Percentiles rank a stretch among this genome's conserved stretches.
Conservation (phyloP, 495 filamentous ascomycete species). For the Platismatia glauca region DNA sequence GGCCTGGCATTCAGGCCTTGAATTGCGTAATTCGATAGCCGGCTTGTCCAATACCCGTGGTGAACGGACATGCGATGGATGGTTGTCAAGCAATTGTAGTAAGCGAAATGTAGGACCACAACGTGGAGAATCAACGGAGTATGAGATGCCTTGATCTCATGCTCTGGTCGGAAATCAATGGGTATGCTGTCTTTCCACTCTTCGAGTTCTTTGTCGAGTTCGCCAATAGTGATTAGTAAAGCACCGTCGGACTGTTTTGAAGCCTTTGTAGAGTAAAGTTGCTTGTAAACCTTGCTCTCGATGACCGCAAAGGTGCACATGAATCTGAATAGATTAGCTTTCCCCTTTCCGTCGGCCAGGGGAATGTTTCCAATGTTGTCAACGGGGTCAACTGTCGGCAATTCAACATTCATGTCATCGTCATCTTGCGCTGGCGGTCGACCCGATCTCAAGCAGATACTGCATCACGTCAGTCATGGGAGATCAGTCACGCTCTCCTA, state of each 20-base stretch:
- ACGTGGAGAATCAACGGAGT: slow-evolving; percentile 86
- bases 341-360: slow-evolving; percentile 78
- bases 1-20: slow-evolving; percentile 84
- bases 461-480: slow-evolving; percentile 26
- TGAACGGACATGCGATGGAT: slow-evolving; percentile 98
- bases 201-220: slow-evolving; percentile 86
- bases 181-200: slow-evolving; percentile 95
- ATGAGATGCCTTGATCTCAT: slow-evolving; percentile 85
- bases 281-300: slow-evolving; percentile 88
- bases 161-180: slow-evolving; percentile 85
- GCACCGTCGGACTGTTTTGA: slow-evolving; percentile 88
- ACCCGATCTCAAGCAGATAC: slow-evolving; percentile 82
- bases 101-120: slow-evolving; percentile 87
- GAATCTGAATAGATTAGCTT: slow-evolving; percentile 85
- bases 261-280: slow-evolving; percentile 86
- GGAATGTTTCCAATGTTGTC: slow-evolving; percentile 94
- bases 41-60: slow-evolving; percentile 96
- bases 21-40: slow-evolving; percentile 89
- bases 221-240: slow-evolving; percentile 89
- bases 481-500: neutral
- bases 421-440: slow-evolving; percentile 92
- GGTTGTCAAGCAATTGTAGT: slow-evolving; percentile 95
- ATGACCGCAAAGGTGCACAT: slow-evolving; percentile 89
- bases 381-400: slow-evolving; percentile 80
- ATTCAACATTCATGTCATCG: slow-evolving; percentile 95